These are phyloP conservation scores for Geotrichum aggregatum DNA, from an alignment of 1,139 yeast genomes.

Conservation along the genomic window DNA sequence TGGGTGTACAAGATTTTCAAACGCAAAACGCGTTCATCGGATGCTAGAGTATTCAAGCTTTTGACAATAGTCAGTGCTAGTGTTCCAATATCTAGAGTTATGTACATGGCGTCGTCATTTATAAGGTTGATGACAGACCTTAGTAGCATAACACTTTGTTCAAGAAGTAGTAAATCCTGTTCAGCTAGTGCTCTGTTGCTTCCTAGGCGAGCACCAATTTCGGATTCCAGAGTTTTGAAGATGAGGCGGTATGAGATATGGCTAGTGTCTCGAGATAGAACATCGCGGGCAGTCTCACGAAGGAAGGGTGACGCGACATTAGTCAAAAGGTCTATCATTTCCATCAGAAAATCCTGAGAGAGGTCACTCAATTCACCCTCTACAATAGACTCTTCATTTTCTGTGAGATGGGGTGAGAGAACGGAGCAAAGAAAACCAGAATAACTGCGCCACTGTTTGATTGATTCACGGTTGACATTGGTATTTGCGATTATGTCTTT, in stretches of 20 bases:
- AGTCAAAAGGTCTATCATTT: constrained; percentile 28
- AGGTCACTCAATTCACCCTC: constrained; percentile 19
- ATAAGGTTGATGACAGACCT: constrained; percentile 43
- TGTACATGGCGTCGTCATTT: constrained; percentile 39
- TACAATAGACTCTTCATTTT: constrained; percentile 22
- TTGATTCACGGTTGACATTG: constrained; percentile 20
- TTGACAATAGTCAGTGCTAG: constrained; percentile 39
- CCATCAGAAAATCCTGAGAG: constrained; percentile 25
- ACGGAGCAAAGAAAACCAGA: constrained; percentile 50
- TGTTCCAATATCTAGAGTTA: constrained; percentile 43
- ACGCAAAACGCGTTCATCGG: constrained; percentile 44
- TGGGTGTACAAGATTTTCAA: constrained; percentile 59
- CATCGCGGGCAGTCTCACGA: constrained; percentile 49
- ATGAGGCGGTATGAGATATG: constrained; percentile 43
- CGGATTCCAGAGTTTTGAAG: constrained; percentile 34
- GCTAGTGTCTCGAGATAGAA: constrained; percentile 45
- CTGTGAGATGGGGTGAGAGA: constrained; percentile 30
- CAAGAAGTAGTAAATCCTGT: constrained; percentile 39
- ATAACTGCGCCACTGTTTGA: constrained; percentile 33
- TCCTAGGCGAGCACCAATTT: constrained; percentile 12
- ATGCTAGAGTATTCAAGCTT: constrained; percentile 40
- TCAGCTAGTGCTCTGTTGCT: constrained; percentile 20
- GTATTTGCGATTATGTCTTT: constrained; percentile 5
- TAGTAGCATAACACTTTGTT: constrained; percentile 43
- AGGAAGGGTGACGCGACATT: constrained; percentile 29